phyloP scores from a whole-genome alignment of 1,139 yeast species.

The Protomyces arabidopsidicola region DNA sequence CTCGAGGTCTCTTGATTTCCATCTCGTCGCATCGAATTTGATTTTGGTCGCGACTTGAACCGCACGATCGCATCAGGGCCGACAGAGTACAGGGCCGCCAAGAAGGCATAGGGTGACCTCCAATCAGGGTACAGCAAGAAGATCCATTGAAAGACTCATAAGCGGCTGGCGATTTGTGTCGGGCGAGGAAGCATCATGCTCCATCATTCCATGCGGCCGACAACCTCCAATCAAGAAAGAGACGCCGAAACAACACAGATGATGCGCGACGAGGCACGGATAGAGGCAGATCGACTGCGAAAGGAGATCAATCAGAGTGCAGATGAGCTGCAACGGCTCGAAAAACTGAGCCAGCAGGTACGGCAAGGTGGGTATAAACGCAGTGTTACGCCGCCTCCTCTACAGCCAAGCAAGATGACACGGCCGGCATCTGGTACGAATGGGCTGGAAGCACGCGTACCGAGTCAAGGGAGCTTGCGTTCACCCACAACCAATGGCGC shows the following conservation, averaged over 20 bases:
- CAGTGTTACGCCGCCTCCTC: background rate
- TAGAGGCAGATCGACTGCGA: constrained; percentile 16
- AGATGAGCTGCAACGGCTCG: constrained; percentile 15
- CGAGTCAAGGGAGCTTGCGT: background rate
- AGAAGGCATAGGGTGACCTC: no score
- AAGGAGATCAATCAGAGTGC: constrained; percentile 13
- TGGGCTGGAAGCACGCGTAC: background rate
- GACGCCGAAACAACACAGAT: background rate
- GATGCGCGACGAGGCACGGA: constrained; percentile 1
- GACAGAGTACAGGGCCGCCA: no score
- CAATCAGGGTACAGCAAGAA: no score
- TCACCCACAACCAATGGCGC: background rate
- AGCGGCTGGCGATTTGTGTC: no score
- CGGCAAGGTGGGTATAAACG: constrained; percentile 2
- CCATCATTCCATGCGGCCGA: background rate
- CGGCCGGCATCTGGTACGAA: background rate
- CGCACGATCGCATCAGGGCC: no score
- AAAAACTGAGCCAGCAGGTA: constrained; percentile 9
- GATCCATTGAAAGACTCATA: no score
- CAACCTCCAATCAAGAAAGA: background rate
- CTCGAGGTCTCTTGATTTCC: background rate
- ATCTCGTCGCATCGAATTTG: background rate
- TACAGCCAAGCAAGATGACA: background rate
- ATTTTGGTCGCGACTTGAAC: no score
- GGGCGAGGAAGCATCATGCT: no score